These are phyloP conservation scores for Pholiota molesta DNA, from an alignment of 768 basidiomycete species.

Conservation along the genomic window DNA sequence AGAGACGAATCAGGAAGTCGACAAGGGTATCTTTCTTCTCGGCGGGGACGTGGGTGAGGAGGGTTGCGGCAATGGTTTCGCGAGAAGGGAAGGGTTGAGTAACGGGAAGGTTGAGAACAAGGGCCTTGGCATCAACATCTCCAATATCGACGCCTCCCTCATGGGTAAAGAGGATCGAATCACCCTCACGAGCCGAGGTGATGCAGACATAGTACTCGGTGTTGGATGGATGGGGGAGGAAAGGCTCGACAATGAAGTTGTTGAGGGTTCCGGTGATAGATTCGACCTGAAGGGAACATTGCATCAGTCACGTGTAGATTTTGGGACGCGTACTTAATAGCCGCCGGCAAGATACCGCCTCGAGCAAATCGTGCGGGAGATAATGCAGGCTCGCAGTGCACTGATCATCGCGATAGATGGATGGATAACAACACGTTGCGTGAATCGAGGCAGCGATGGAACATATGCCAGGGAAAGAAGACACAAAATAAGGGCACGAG, in stretches of 20 bases:
- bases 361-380: constrained; percentile 7
- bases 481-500: constrained; percentile 19
- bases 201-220: constrained; percentile 99
- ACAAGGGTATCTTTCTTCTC: constrained; percentile 89
- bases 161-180: constrained; percentile 97
- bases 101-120: constrained; percentile 85
- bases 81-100: constrained; percentile 79
- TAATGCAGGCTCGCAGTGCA: neutral
- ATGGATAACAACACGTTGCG: constrained; percentile 18
- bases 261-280: constrained; percentile 91
- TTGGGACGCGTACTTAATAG: constrained; percentile 19
- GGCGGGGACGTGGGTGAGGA: constrained; percentile 83
- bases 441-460: constrained; percentile 13
- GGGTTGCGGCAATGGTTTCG: constrained; percentile 68
- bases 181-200: constrained; percentile 92
- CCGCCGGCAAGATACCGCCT: constrained; percentile 4
- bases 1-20: constrained; percentile 93
- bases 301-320: constrained; percentile 26
- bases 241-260: constrained; percentile 99
- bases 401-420: constrained; percentile 22
- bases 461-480: constrained; percentile 17
- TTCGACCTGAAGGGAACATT: constrained; percentile 66
- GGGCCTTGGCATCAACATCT: constrained; percentile 97
- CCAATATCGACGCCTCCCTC: constrained; percentile 99
- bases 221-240: constrained; percentile 91